A percentile compares a stretch with the other conserved stretches of the same genome.
Evolutionary conservation across 345 rosid genomes (phyloP).

Genomic region (Pistacia vera): DNA sequence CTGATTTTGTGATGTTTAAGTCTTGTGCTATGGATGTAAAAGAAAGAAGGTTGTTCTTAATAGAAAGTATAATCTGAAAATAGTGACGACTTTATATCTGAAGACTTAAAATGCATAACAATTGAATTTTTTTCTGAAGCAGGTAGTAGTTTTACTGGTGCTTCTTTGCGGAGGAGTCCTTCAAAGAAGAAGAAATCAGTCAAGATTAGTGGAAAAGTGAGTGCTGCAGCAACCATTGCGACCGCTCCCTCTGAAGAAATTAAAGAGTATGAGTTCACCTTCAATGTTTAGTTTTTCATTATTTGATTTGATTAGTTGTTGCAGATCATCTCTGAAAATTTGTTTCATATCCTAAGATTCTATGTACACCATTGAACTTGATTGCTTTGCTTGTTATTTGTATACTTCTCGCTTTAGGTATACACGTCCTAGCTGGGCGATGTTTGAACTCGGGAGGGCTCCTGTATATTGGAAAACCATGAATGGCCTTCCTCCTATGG

Average conservation of each 20-base stretch:
- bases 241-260: constrained; percentile 40
- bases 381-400: background rate
- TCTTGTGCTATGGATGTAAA: background rate
- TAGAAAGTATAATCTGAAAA: background rate
- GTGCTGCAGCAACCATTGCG: constrained; percentile 53
- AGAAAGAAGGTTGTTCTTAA: background rate
- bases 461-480: constrained; percentile 95
- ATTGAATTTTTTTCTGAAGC: constrained; percentile 13
- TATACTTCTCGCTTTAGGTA: constrained; percentile 35
- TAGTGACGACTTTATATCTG: background rate
- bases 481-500: constrained; percentile 91
- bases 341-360: background rate
- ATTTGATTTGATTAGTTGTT: background rate
- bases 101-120: background rate
- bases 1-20: background rate
- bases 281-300: background rate
- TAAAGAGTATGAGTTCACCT: constrained; percentile 39
- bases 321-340: background rate
- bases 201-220: constrained; percentile 44
- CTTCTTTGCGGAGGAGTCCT: constrained; percentile 33
- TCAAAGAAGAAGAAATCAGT: constrained; percentile 25
- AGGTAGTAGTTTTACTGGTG: constrained; percentile 42
- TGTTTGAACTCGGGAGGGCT: constrained; percentile 82
- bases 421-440: constrained; percentile 82
- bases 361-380: background rate